Conservation (phyloP, 2,329 filamentous ascomycete species). For the Phialophora macrospora region DNA sequence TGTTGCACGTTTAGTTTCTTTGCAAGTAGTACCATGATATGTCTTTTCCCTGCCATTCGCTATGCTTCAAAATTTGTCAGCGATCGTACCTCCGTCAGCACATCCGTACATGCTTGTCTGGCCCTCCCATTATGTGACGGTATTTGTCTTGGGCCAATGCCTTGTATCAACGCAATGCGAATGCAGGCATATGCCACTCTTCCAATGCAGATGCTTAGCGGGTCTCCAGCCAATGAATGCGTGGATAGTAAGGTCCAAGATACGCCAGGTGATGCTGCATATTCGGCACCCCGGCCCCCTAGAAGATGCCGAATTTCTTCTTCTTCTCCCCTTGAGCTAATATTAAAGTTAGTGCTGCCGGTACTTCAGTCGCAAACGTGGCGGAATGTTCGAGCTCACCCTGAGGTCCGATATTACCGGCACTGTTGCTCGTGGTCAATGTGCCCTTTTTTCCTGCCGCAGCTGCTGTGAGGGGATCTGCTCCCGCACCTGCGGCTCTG, state of each 20-base stretch:
- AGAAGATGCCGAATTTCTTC: constrained; percentile 43
- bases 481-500: constrained; percentile 73
- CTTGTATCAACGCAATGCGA: not conserved
- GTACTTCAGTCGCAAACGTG: constrained; percentile 1
- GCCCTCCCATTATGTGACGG: not conserved
- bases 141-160: not conserved
- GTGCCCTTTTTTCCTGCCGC: constrained; percentile 32
- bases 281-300: not conserved
- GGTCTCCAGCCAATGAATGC: not conserved
- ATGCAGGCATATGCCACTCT: not conserved
- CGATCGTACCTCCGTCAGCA: not conserved
- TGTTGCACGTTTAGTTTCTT: not conserved
- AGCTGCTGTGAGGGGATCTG: constrained; percentile 43
- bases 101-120: not conserved
- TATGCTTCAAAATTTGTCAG: constrained; percentile 9
- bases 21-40: not conserved
- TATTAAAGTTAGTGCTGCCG: constrained; percentile 19
- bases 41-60: not conserved
- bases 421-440: constrained; percentile 29
- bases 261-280: not conserved
- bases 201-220: constrained; percentile 1
- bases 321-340: constrained; percentile 38
- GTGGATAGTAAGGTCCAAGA: constrained; percentile 2
- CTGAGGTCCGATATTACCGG: constrained; percentile 30
- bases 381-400: constrained; percentile 27